Evolutionary conservation across 2,329 filamentous ascomycete genomes (phyloP).

Genomic region (Colletotrichum shisoi): DNA sequence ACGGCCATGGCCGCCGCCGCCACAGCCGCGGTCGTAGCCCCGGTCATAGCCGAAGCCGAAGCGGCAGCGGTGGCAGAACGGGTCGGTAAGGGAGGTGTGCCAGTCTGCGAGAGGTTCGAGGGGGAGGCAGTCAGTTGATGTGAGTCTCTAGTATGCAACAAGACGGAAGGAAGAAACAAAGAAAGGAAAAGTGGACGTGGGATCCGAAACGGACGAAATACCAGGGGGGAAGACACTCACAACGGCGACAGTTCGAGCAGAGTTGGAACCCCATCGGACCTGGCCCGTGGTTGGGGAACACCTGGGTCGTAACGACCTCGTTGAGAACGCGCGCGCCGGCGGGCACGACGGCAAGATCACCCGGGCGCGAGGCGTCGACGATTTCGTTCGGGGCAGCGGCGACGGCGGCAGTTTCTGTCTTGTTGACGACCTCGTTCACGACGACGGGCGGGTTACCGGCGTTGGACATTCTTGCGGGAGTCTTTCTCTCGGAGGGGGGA

Average conservation of each 20-base stretch:
- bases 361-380: not conserved
- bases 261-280: slow-evolving; percentile 13
- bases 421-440: not conserved
- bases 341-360: not conserved
- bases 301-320: slow-evolving; percentile 6
- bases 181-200: not conserved
- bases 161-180: not conserved
- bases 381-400: slow-evolving; percentile 2
- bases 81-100: slow-evolving; percentile 5
- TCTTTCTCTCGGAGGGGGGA: not conserved
- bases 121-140: no score
- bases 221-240: not conserved
- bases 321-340: slow-evolving; percentile 3
- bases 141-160: not conserved
- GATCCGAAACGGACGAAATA: not conserved
- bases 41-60: not conserved
- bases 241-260: slow-evolving; percentile 11
- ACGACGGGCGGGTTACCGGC: not conserved
- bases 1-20: not conserved
- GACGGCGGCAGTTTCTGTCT: no score
- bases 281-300: not conserved
- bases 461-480: not conserved
- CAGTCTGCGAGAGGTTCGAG: slow-evolving; percentile 1
- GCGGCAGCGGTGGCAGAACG: slow-evolving; percentile 15
- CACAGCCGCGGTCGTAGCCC: not conserved